A percentile compares a stretch with the other conserved stretches of the same genome.
These are phyloP conservation scores for Aspergillus taichungensis DNA, from an alignment of 495 filamentous ascomycete species.

Conservation along the genomic window DNA sequence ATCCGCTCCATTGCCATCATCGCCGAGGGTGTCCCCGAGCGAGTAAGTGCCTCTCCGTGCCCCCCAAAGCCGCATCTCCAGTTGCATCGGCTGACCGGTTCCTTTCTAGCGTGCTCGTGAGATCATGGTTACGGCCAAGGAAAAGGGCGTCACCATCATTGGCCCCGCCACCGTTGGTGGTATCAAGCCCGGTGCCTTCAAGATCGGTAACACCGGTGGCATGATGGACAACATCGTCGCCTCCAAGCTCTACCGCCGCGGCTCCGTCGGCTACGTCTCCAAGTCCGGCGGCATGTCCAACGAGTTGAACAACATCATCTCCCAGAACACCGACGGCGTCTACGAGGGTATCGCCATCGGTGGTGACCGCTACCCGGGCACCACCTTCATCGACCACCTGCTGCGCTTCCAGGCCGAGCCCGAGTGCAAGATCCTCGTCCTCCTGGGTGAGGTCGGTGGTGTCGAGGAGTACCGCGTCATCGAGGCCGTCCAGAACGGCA, in stretches of 20 bases:
- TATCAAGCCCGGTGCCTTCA: conserved; percentile 98
- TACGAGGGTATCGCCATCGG: conserved; percentile 99
- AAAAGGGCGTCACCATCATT: conserved; percentile 99
- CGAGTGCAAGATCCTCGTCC: conserved; percentile 89
- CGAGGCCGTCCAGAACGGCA: conserved; percentile 88
- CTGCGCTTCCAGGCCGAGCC: conserved; percentile 92
- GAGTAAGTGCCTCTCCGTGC: conserved; percentile 49
- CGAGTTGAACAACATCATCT: conserved; percentile 99
- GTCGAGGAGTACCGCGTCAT: conserved; percentile 99
- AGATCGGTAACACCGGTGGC: conserved; percentile 99
- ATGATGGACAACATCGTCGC: conserved; percentile 99
- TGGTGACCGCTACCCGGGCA: conserved; percentile 96
- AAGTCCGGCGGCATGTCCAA: conserved; percentile 99
- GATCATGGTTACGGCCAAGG: conserved; percentile 86
- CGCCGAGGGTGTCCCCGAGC: conserved; percentile 96
- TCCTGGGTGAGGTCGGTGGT: conserved; percentile 97
- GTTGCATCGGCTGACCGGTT: conserved; percentile 15
- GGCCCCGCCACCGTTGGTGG: conserved; percentile 97
- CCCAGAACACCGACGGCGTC: conserved; percentile 91
- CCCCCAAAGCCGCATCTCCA: background rate
- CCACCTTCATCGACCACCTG: conserved; percentile 98
- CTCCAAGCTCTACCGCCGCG: conserved; percentile 98
- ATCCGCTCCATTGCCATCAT: conserved; percentile 98
- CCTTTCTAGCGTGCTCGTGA: conserved; percentile 77
- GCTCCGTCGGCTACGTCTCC: conserved; percentile 97